Conservation (phyloP, 345 rosid genomes). For the Populus pruinosa region DNA sequence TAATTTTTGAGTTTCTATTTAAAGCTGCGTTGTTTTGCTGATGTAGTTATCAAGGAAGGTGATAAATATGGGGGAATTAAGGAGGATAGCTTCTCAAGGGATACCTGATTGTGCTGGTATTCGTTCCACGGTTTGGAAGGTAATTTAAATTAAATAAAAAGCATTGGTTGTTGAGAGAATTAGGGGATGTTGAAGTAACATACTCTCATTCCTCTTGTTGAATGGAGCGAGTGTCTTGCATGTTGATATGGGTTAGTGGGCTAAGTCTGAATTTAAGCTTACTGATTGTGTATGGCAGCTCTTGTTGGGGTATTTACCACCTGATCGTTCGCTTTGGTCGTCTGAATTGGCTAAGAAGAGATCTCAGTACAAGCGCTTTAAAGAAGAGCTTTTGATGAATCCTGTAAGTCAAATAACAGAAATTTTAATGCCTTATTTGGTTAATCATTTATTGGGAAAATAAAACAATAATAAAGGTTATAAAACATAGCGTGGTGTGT, state of each 20-base stretch:
- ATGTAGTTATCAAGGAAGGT: constrained; percentile 76
- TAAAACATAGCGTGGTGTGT: background rate
- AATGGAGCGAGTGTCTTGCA: background rate
- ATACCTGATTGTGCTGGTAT: constrained; percentile 80
- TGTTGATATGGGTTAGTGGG: background rate
- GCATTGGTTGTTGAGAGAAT: background rate
- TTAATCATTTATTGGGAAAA: background rate
- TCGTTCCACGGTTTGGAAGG: constrained; percentile 95
- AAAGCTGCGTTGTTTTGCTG: background rate
- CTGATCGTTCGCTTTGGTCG: constrained; percentile 76
- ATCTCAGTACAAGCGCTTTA: constrained; percentile 82
- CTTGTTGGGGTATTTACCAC: constrained; percentile 73
- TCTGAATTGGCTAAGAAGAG: constrained; percentile 83
- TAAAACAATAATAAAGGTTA: background rate
- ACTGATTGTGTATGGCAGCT: constrained; percentile 49
- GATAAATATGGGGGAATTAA: constrained; percentile 67
- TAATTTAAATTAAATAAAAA: constrained; percentile 10
- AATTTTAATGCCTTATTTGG: background rate
- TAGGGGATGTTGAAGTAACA: background rate
- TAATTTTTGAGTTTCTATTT: background rate
- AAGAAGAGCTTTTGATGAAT: constrained; percentile 87
- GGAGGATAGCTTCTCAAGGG: constrained; percentile 80
- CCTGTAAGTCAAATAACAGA: constrained; percentile 56
- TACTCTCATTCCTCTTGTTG: background rate
- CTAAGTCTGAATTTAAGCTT: background rate